phyloP scores from a whole-genome alignment of 306 rosid genomes.

The Quercus dentata region DNA sequence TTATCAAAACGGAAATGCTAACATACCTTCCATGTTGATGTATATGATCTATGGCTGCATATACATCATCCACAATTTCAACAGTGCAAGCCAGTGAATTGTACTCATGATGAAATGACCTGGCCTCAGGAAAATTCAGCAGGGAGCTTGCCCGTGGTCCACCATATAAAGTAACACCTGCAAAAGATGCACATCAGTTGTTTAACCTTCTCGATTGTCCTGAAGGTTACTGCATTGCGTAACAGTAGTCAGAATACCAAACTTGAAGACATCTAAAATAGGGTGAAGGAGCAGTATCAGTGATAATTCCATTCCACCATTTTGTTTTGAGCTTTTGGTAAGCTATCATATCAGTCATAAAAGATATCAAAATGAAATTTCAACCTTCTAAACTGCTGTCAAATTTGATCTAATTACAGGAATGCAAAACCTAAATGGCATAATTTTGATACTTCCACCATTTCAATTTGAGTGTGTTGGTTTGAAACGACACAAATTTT shows the following conservation, averaged over 20 bases:
- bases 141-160: conserved; percentile 76
- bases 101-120: conserved; percentile 81
- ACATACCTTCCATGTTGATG: conserved; percentile 88
- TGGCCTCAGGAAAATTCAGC: conserved; percentile 66
- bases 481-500: neutral
- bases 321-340: neutral
- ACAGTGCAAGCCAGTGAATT: conserved; percentile 84
- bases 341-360: neutral
- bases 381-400: neutral
- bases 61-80: conserved; percentile 82
- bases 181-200: conserved; percentile 11
- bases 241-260: neutral
- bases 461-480: neutral
- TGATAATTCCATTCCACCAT: neutral
- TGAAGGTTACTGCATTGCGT: neutral
- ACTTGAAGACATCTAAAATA: neutral
- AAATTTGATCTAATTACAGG: neutral
- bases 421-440: neutral
- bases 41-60: conserved; percentile 79
- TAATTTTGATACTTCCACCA: neutral
- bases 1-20: conserved; percentile 19
- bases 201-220: neutral
- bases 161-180: conserved; percentile 82
- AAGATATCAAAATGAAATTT: neutral
- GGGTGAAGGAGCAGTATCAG: neutral